These are phyloP conservation scores for Porcisia deanei DNA, from an alignment of 208 protist species.

Conservation along the genomic window DNA sequence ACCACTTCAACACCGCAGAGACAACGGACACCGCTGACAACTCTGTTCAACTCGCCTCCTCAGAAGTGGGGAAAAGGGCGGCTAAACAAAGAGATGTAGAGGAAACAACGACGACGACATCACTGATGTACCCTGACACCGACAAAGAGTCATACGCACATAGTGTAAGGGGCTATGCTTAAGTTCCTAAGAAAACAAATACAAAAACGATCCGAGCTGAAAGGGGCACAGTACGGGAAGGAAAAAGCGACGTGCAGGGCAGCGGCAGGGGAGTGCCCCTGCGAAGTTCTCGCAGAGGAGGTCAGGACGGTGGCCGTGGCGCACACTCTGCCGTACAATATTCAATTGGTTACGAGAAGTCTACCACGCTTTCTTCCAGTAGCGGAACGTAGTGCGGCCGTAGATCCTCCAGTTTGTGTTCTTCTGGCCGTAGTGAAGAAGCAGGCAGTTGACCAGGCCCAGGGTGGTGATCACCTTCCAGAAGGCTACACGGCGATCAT, in stretches of 20 bases:
- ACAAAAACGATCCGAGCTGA: neutral
- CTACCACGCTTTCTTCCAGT: conserved; percentile 92
- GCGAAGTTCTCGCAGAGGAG: neutral
- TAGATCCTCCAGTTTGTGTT: conserved; percentile 91
- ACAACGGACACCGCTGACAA: neutral
- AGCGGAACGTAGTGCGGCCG: conserved; percentile 88
- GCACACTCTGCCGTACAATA: neutral
- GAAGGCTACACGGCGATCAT: conserved; percentile 84
- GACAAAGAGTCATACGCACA: neutral
- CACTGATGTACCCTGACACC: conserved; percentile 1
- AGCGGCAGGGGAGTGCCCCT: neutral
- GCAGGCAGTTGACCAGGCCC: conserved; percentile 81
- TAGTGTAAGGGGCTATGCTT: conserved; percentile 3
- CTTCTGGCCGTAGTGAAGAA: conserved; percentile 87
- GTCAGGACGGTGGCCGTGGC: neutral
- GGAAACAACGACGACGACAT: neutral
- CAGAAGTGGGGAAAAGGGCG: too few species aligned
- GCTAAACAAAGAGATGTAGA: conserved; percentile 2
- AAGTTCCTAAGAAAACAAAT: conserved; percentile 9
- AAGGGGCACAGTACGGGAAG: neutral
- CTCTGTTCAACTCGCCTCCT: neutral
- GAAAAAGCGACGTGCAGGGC: neutral
- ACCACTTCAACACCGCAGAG: neutral
- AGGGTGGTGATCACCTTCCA: conserved; percentile 86
- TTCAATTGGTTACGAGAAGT: neutral